Base-by-base conservation (phyloP, 2,329 filamentous ascomycete genomes). In the Scortechinia acanthostroma region DNA sequence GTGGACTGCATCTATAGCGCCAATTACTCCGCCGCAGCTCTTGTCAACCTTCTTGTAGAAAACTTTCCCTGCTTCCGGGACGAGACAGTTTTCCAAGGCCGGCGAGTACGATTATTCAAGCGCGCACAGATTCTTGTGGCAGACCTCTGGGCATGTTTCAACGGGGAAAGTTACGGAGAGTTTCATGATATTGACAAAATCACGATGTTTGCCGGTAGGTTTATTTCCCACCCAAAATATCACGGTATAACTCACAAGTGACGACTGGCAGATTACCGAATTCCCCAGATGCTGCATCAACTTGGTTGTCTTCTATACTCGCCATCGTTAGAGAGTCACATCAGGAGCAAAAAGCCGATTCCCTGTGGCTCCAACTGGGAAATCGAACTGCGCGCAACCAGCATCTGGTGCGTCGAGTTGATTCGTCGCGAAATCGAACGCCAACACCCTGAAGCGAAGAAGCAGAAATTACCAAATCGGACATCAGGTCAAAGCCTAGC, bases 61-160 rank as follows among this genome's bases (percentile, higher is more conserved):
- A 68, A 78, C 50, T 86, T 88, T 53, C 61, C 73, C 5, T 84
- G 79, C 56, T 87, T 88, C 60, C 68, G 74, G 16, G 84, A 88
- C 52, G 75, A 80, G 50, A 67, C 70, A 3, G 63, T 57, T 4
- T 87, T 85, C 57, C 75, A 86, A 47, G 74, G 75, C 4, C 73
- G 73, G 35, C 70, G 65, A 33, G 80, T 88, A 0, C 76, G 79
- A 16, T 71, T 88, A 45, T 73, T 84, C 55, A 88, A 88, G 61
- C 74, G 84, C 14, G 82, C 84, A 3, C 84, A 88, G 57, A 88
- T 88, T 44, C 73, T 87, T 28, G 81, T 86, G 13, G 84, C 84
- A 25, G 84, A 88, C 60, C 58, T 88, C 2, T 88, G 84, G 84
- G 84, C 84, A n/a, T 83, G 81, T 21, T 86, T 87, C 55, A 73